Evolutionary conservation across 805 yeast genomes (phyloP), one percentile per base, ranked within the genome.

Genomic region (Lipomyces sp.): DNA sequence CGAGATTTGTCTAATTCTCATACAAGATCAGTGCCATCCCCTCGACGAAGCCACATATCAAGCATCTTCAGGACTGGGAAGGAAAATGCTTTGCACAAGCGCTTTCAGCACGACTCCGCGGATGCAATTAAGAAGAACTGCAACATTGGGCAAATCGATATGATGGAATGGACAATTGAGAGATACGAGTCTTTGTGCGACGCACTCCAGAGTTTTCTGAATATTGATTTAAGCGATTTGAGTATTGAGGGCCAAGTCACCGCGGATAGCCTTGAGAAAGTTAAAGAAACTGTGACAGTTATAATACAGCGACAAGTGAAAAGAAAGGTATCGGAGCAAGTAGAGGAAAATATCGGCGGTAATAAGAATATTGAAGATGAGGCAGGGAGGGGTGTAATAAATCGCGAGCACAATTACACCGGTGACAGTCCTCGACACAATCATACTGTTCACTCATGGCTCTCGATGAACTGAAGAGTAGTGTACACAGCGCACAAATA

Each of bases 301-400:
- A 13, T 33, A 4, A 55, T 55, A 30, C 55, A 55, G 32, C 15
- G 37, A 32, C 59, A 29, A 29, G 61, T n/a, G 15, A 45, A 56
- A 15, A 55, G 32, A 4, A 51, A 58, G 57, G 60, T 29, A 2
- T 13, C 59, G n/a, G 42, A 54, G 60, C 61, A 58, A 13, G 61
- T 42, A 42, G 24, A 24, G 24, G 24, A 24, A 24, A 24, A 24
- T 24, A 24, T 24, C 24, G 24, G 24, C 24, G 24, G 24, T 24
- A 24, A 24, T 24, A 24, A 24, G 24, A 24, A 24, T 24, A 24
- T 1, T 24, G 24, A 24, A 24, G 24, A 24, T 24, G 24, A 24
- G 24, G 24, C 24, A 24, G 24, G 24, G 24, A 24, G 24, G 24
- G 24, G 24, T 24, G 24, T 1, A 24, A 24, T 24, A 24, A 24